Conservation (phyloP, 2,329 filamentous ascomycete species). For the Colletotrichum sp. region DNA sequence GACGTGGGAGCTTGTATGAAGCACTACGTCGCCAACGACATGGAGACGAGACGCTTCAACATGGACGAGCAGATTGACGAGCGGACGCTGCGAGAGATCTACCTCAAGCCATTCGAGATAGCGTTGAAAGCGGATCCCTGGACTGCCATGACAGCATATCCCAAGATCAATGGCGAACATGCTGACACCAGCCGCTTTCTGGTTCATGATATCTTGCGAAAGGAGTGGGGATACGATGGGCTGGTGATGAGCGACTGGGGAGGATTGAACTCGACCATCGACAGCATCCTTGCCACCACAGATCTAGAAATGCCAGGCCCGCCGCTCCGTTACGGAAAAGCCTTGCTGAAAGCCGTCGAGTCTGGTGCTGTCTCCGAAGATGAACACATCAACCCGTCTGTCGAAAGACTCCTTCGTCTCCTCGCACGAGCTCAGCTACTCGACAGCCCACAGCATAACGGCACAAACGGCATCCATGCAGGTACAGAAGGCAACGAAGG, state of each 20-base stretch:
- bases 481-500: background rate
- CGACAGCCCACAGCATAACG: background rate
- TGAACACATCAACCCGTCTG: background rate
- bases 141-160: constrained; percentile 53
- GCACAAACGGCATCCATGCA: background rate
- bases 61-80: constrained; percentile 32
- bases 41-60: constrained; percentile 51
- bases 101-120: constrained; percentile 50
- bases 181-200: constrained; percentile 41
- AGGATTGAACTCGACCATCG: constrained; percentile 37
- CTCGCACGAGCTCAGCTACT: background rate
- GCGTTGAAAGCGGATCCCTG: constrained; percentile 45
- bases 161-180: constrained; percentile 50
- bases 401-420: background rate
- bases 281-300: constrained; percentile 32
- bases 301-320: constrained; percentile 43
- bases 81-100: constrained; percentile 40
- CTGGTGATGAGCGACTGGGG: constrained; percentile 54
- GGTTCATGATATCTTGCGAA: constrained; percentile 39
- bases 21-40: constrained; percentile 73
- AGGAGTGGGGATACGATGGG: constrained; percentile 50
- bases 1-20: constrained; percentile 51
- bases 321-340: constrained; percentile 1
- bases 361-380: background rate
- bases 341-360: background rate